Base-by-base conservation (phyloP, 331 rosid genomes). In the Quercus tomentella region DNA sequence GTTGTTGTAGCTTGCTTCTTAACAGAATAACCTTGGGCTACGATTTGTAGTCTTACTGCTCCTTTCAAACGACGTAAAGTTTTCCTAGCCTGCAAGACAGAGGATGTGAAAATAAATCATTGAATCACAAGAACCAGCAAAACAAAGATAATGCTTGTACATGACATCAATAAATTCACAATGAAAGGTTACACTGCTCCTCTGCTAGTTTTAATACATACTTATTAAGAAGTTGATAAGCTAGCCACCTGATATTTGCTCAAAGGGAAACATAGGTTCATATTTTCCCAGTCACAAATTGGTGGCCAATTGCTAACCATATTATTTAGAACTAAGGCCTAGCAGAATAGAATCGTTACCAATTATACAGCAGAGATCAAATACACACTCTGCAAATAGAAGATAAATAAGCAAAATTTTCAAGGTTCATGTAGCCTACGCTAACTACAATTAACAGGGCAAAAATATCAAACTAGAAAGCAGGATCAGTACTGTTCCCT, bases 1-100 rank as follows among this genome's bases (percentile, higher is more conserved):
- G 98, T 82, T 72, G 93, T 84, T 33, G 82, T 76, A 70, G 97
- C 89, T 90, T 93, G 99, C 91, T 73, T 91, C 86, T 71, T 79
- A 82, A 88, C 86, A 72, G 97, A 82, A 76, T 82, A 81, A 57
- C 89, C 81, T 74, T 86, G 89, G 49, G 84, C 84, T 77, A 86
- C 61, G 62, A 71, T 75, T 85, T 93, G 92, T 75, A 95, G 83
- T 86, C 93, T 90, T 30, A 91, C 83, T 51, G 69, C 68, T 61
- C 99, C 93, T 84, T 89, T 92, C 88, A 94, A 76, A 52, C 82
- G 89, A 1, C 88, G 91, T 37, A 94, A 83, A 67, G 77, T 74
- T 85, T 91, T 94, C 78, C 98, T 88, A 56, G 98, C 98, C 98
- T 92, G 87, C 67, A 70, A 67, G 55, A 61, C 79, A 51, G 16